Conservation (phyloP, 2,329 filamentous ascomycete species). For the Cyclaneusma minus region DNA sequence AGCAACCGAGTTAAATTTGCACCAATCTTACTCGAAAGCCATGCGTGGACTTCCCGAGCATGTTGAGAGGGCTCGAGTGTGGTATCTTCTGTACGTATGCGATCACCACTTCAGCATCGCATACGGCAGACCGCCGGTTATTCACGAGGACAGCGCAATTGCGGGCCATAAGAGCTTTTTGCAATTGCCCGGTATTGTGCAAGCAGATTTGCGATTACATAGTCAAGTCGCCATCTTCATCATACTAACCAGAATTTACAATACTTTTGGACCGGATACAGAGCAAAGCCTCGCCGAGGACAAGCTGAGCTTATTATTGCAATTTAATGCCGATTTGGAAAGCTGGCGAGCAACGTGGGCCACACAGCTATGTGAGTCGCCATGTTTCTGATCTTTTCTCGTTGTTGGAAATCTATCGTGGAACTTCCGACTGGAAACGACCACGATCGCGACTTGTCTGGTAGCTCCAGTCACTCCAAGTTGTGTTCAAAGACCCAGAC, state of each 20-base stretch:
- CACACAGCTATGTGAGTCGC: conserved; percentile 16
- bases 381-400: not conserved
- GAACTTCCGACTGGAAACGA: too few species aligned
- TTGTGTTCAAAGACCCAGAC: too few species aligned
- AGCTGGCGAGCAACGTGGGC: conserved; percentile 23
- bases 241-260: conserved; percentile 41
- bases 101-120: conserved; percentile 52
- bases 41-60: conserved; percentile 30
- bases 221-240: conserved; percentile 45
- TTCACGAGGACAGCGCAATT: conserved; percentile 39
- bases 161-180: conserved; percentile 40
- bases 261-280: conserved; percentile 40
- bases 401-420: not conserved
- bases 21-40: conserved; percentile 34
- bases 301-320: conserved; percentile 17
- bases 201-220: conserved; percentile 37
- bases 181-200: conserved; percentile 29
- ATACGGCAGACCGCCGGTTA: conserved; percentile 45
- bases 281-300: conserved; percentile 29
- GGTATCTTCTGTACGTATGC: conserved; percentile 49
- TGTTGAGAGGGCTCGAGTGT: conserved; percentile 39
- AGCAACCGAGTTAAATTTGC: conserved; percentile 39
- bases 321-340: conserved; percentile 22
- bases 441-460: too few species aligned
- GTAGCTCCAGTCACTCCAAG: too few species aligned